Percentiles rank a stretch among this genome's conserved stretches.
Conservation (phyloP, 495 filamentous ascomycete species). For the Penicillium herquei region DNA sequence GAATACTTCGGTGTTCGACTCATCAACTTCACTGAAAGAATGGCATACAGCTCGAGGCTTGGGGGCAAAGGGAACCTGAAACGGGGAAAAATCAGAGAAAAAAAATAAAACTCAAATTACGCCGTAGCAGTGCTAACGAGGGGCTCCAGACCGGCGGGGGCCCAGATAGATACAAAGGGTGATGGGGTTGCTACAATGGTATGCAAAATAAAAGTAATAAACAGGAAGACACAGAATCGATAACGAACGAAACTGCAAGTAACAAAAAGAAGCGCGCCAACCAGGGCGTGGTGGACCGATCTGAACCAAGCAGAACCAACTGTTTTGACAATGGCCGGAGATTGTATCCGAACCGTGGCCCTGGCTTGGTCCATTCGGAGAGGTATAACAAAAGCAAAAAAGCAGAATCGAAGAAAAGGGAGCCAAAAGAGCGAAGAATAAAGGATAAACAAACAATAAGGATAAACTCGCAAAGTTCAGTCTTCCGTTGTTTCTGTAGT, state of each 20-base stretch:
- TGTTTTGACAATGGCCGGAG: neutral
- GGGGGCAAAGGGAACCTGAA: neutral
- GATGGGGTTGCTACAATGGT: neutral
- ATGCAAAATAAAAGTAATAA: slow-evolving; percentile 6
- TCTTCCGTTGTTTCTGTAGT: neutral
- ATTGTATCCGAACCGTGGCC: neutral
- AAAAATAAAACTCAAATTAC: slow-evolving; percentile 9
- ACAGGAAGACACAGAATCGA: neutral
- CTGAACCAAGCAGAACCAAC: neutral
- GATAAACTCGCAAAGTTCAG: neutral
- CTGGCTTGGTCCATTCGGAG: neutral
- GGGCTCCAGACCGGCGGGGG: slow-evolving; percentile 3
- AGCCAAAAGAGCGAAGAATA: neutral
- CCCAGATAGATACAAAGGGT: slow-evolving; percentile 14
- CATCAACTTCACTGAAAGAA: neutral
- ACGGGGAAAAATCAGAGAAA: neutral
- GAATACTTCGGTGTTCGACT: neutral
- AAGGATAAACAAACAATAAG: neutral
- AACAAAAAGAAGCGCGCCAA: neutral
- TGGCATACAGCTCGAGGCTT: neutral
- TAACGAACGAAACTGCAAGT: slow-evolving; percentile 1
- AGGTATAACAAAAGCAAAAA: neutral
- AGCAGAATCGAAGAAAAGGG: slow-evolving; percentile 1
- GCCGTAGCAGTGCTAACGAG: slow-evolving; percentile 16
- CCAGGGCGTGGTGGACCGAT: neutral